Evolutionary conservation across 2,329 filamentous ascomycete species (phyloP).

Genomic region (Exophiala sideris): DNA sequence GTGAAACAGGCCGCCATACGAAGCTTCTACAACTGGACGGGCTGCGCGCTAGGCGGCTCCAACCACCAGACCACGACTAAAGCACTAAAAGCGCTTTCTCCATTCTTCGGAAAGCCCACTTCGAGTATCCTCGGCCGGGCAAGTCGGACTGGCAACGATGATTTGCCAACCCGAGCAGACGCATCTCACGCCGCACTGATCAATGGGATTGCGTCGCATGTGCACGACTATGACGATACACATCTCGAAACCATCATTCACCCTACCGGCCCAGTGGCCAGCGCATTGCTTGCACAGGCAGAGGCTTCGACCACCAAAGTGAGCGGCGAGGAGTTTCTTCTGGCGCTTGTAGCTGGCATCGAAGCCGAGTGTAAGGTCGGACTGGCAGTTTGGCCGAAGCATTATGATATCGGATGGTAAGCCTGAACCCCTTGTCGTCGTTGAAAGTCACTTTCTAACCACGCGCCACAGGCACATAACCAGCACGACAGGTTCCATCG

Average conservation of each 20-base stretch:
- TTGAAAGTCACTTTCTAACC: not conserved
- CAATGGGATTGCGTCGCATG: slow-evolving; percentile 55
- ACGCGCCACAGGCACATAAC: slow-evolving; percentile 44
- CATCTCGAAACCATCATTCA: slow-evolving; percentile 57
- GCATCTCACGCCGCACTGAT: slow-evolving; percentile 44
- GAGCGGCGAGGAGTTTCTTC: slow-evolving; percentile 48
- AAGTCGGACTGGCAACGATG: not conserved
- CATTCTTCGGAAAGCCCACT: slow-evolving; percentile 39
- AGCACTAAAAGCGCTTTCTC: slow-evolving; percentile 35
- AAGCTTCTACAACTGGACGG: slow-evolving; percentile 54
- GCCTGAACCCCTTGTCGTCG: no score
- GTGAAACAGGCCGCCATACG: slow-evolving; percentile 46
- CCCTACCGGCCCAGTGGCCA: slow-evolving; percentile 51
- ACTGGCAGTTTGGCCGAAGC: slow-evolving; percentile 51
- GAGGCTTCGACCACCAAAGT: slow-evolving; percentile 41
- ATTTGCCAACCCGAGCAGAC: slow-evolving; percentile 8
- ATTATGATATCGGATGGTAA: slow-evolving; percentile 55
- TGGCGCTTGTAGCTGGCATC: slow-evolving; percentile 51
- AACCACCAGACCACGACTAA: slow-evolving; percentile 45
- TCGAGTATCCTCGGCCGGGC: slow-evolving; percentile 36
- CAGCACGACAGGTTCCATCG: slow-evolving; percentile 50
- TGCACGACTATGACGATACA: slow-evolving; percentile 58
- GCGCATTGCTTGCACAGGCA: slow-evolving; percentile 48
- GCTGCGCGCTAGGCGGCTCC: slow-evolving; percentile 52
- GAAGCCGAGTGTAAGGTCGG: slow-evolving; percentile 54